phyloP scores from a whole-genome alignment of 176 grass and related monocot genomes.

The Juncus effusus region DNA sequence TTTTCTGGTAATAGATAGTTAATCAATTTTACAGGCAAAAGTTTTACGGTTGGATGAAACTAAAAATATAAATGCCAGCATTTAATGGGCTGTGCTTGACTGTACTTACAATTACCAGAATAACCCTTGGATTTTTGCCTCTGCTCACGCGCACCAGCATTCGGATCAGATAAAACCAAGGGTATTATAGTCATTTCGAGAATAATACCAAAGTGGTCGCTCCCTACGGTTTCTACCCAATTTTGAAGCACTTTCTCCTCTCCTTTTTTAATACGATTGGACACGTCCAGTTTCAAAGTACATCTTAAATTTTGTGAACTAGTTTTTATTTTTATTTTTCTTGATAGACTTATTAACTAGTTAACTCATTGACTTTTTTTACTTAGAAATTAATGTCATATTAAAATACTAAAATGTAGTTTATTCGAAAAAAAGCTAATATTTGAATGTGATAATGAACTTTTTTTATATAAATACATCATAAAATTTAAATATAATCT shows the following conservation, averaged over 20 bases:
- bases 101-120: constrained; percentile 7
- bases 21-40: too few relatives aligned
- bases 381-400: too few relatives aligned
- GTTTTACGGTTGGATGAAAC: too few relatives aligned
- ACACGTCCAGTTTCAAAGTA: background rate
- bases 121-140: background rate
- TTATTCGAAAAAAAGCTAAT: too few relatives aligned
- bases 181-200: constrained; percentile 11
- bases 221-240: background rate
- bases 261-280: constrained; percentile 1
- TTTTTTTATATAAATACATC: too few relatives aligned
- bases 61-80: constrained; percentile 19
- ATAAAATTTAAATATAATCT: too few relatives aligned
- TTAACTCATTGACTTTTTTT: background rate
- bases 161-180: constrained; percentile 1
- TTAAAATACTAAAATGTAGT: too few relatives aligned
- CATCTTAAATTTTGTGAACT: too few relatives aligned
- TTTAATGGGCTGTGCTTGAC: constrained; percentile 19
- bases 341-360: too few relatives aligned
- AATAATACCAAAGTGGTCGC: constrained; percentile 6
- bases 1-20: too few relatives aligned
- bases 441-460: too few relatives aligned
- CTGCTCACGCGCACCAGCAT: background rate
- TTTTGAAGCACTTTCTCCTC: background rate
- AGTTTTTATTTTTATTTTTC: too few relatives aligned